phyloP scores from a whole-genome alignment of 2,329 filamentous ascomycete genomes.

The Ceratocystis smalleyi region DNA sequence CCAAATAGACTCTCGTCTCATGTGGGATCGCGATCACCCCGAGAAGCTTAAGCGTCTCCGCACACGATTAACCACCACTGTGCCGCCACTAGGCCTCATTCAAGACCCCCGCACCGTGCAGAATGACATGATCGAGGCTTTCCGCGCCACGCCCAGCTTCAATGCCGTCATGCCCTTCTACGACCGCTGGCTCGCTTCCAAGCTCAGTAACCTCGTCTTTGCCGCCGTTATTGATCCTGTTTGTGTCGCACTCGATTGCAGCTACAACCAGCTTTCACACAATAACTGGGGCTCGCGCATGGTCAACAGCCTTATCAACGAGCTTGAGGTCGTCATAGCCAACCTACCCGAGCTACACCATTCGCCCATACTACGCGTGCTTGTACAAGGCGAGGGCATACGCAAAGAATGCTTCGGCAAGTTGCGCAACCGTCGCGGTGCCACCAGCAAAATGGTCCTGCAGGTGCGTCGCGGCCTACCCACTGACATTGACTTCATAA shows the following conservation, averaged over 20 bases:
- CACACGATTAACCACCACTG: constrained; percentile 19
- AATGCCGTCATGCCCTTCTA: constrained; percentile 24
- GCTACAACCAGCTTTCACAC: constrained; percentile 54
- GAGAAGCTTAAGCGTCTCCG: constrained; percentile 21
- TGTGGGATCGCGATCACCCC: constrained; percentile 25
- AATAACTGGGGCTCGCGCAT: constrained; percentile 50
- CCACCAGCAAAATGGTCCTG: constrained; percentile 48
- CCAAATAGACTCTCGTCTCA: constrained; percentile 36
- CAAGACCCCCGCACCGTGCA: constrained; percentile 9
- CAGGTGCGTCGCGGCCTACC: constrained; percentile 44
- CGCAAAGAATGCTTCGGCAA: constrained; percentile 44
- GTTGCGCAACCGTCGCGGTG: constrained; percentile 40
- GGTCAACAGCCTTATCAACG: constrained; percentile 55
- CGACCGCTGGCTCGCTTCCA: constrained; percentile 48
- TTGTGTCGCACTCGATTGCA: constrained; percentile 61
- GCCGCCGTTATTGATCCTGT: constrained; percentile 66
- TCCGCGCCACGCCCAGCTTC: constrained; percentile 13
- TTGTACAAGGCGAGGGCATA: constrained; percentile 44
- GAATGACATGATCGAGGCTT: constrained; percentile 12
- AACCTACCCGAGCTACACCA: constrained; percentile 57
- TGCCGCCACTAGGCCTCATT: constrained; percentile 10
- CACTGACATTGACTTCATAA: constrained; percentile 72
- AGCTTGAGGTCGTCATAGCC: constrained; percentile 57
- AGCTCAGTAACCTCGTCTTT: constrained; percentile 65
- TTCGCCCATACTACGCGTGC: constrained; percentile 39